phyloP scores from a whole-genome alignment of 2,329 filamentous ascomycete genomes.

The Aspergillus hortae region DNA sequence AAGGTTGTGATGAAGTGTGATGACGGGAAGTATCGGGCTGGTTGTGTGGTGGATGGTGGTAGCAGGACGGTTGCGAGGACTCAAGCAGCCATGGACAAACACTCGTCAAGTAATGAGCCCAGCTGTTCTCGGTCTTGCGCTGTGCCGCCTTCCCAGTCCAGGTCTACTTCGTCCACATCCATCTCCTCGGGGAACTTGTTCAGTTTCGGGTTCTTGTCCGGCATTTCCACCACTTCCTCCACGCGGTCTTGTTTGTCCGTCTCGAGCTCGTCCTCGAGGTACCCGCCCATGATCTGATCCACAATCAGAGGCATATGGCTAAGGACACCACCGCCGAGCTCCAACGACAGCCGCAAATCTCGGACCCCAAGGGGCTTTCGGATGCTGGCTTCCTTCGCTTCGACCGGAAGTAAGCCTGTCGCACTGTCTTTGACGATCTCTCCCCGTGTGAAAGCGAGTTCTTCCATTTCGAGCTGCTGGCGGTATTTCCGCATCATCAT shows the following conservation, averaged over 20 bases:
- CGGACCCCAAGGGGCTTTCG: constrained; percentile 70
- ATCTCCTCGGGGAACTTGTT: constrained; percentile 31
- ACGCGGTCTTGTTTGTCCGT: constrained; percentile 34
- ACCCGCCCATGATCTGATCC: constrained; percentile 66
- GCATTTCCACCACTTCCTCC: constrained; percentile 21
- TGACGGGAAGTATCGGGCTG: not conserved
- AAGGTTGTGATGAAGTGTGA: not conserved
- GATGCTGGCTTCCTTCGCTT: constrained; percentile 71
- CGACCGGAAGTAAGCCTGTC: constrained; percentile 73
- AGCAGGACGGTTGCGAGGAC: constrained; percentile 12
- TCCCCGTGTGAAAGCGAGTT: constrained; percentile 68
- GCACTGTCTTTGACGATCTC: constrained; percentile 68
- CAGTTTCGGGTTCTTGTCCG: constrained; percentile 18
- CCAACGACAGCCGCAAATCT: constrained; percentile 72
- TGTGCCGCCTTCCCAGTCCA: constrained; percentile 39
- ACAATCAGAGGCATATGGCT: constrained; percentile 73
- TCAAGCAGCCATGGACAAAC: constrained; percentile 41
- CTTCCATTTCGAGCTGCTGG: constrained; percentile 70
- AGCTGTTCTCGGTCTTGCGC: constrained; percentile 35
- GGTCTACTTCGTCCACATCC: constrained; percentile 38
- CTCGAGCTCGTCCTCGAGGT: constrained; percentile 73
- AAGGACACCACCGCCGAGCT: constrained; percentile 71
- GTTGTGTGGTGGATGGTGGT: constrained; percentile 2
- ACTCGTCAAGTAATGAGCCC: constrained; percentile 38
- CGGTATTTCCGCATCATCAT: constrained; percentile 78